Evolutionary conservation across 192 early-diverging fungal genomes (phyloP).

Genomic region (Tieghemiomyces parasiticus): DNA sequence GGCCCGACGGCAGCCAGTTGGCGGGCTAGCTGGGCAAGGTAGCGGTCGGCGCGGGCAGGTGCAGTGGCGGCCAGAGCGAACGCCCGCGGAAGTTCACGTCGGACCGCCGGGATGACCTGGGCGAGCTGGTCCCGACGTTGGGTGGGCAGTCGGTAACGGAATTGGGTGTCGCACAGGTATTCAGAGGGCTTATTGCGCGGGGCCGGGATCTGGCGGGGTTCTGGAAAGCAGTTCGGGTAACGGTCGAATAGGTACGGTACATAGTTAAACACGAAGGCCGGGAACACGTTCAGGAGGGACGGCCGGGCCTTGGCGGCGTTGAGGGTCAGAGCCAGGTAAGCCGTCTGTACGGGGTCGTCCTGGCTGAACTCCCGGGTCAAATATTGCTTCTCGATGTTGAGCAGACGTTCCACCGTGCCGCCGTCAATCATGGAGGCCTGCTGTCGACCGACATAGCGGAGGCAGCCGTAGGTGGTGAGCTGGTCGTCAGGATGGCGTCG

Average conservation of each 20-base stretch:
- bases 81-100: background rate
- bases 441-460: slow-evolving; percentile 42
- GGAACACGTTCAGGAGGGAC: slow-evolving; percentile 36
- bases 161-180: background rate
- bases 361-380: slow-evolving; percentile 54
- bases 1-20: too few species aligned
- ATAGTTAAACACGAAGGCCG: slow-evolving; percentile 59
- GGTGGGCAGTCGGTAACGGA: background rate
- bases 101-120: background rate
- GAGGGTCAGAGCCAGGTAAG: slow-evolving; percentile 58
- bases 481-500: slow-evolving; percentile 52
- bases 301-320: slow-evolving; percentile 42
- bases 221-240: slow-evolving; percentile 52
- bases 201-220: slow-evolving; percentile 12
- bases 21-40: background rate
- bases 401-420: slow-evolving; percentile 33
- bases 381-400: slow-evolving; percentile 49
- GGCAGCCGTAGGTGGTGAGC: slow-evolving; percentile 46
- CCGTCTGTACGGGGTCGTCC: slow-evolving; percentile 51
- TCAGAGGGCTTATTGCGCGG: background rate
- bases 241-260: slow-evolving; percentile 58
- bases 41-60: background rate
- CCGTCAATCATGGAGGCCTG: slow-evolving; percentile 29
- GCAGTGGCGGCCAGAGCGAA: background rate
- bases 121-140: background rate